Evolutionary conservation across 768 basidiomycete genomes (phyloP).

Genomic region (Lactarius hengduanensis): DNA sequence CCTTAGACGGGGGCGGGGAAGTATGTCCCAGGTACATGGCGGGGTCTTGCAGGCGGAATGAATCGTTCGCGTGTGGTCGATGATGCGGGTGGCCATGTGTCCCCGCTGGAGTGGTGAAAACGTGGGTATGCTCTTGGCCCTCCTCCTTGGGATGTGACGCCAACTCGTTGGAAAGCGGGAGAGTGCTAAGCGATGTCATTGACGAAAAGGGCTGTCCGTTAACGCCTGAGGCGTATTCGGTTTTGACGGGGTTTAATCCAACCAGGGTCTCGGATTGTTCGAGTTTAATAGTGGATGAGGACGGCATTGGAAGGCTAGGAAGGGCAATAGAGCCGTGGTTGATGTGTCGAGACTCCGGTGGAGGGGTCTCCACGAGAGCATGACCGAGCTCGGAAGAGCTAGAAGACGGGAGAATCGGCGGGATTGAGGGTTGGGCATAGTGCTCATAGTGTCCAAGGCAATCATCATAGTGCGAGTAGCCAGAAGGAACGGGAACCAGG

Average conservation of each 20-base stretch:
- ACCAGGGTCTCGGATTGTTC: neutral
- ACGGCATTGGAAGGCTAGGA: conserved; percentile 7
- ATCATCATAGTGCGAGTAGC: conserved; percentile 7
- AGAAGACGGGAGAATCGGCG: conserved; percentile 11
- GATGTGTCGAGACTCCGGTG: conserved; percentile 7
- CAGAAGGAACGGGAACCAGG: conserved; percentile 3
- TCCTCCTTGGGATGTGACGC: conserved; percentile 18
- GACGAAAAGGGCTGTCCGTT: conserved; percentile 12
- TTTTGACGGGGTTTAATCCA: conserved; percentile 13
- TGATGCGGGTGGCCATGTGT: conserved; percentile 13
- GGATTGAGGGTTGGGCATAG: neutral
- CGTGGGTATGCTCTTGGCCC: neutral
- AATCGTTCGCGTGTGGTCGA: conserved; percentile 6
- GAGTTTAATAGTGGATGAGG: neutral
- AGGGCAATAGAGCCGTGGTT: conserved; percentile 10
- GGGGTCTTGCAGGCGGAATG: conserved; percentile 22
- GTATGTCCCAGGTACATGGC: conserved; percentile 21
- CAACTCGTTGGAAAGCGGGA: conserved; percentile 8
- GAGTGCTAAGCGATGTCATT: conserved; percentile 5
- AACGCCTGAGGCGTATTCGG: conserved; percentile 5
- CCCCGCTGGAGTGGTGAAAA: neutral
- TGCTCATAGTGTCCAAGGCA: conserved; percentile 5
- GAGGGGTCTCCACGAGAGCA: conserved; percentile 19
- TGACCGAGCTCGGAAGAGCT: conserved; percentile 25
- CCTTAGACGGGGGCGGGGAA: conserved; percentile 14